Evolutionary conservation across 306 rosid genomes (phyloP).

Genomic region (Trifolium repens): DNA sequence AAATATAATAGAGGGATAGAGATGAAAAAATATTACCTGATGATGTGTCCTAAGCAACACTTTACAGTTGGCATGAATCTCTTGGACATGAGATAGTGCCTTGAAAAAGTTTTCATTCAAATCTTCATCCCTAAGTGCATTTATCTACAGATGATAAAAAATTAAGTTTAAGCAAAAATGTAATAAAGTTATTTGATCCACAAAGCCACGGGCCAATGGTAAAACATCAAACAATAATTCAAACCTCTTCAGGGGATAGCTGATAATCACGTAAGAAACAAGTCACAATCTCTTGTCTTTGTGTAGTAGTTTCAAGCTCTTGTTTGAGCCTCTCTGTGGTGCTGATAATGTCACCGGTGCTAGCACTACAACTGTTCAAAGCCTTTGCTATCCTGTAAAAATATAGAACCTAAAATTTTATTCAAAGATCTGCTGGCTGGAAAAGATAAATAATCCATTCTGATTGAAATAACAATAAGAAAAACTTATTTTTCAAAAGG

Average conservation of each 20-base stretch:
- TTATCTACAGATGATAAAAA: slow-evolving; percentile 57
- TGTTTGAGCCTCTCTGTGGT: slow-evolving; percentile 94
- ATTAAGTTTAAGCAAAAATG: slow-evolving; percentile 36
- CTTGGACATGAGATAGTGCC: slow-evolving; percentile 96
- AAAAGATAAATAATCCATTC: slow-evolving; percentile 10
- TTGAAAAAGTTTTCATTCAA: slow-evolving; percentile 79
- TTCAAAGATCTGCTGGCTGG: slow-evolving; percentile 24
- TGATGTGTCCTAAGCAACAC: slow-evolving; percentile 90
- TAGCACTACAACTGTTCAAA: slow-evolving; percentile 71
- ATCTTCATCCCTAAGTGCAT: slow-evolving; percentile 88
- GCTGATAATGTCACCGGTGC: slow-evolving; percentile 85
- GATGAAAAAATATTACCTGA: slow-evolving; percentile 61
- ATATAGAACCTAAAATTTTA: slow-evolving; percentile 10
- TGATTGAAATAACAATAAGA: slow-evolving; percentile 20
- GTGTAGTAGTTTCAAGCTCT: slow-evolving; percentile 76
- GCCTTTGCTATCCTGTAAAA: slow-evolving; percentile 73
- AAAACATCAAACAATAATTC: slow-evolving; percentile 34
- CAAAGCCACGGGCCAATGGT: slow-evolving; percentile 24
- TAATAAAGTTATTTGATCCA: slow-evolving; percentile 14
- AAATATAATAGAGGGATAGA: slow-evolving; percentile 17
- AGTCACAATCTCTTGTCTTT: slow-evolving; percentile 84
- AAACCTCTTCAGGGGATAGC: slow-evolving; percentile 85
- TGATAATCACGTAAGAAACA: slow-evolving; percentile 95
- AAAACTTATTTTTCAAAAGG: slow-evolving; percentile 11
- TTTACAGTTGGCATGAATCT: slow-evolving; percentile 94